These are phyloP conservation scores for Chenopodium album DNA, from an alignment of 148 eudicot genomes.

Conservation along the genomic window DNA sequence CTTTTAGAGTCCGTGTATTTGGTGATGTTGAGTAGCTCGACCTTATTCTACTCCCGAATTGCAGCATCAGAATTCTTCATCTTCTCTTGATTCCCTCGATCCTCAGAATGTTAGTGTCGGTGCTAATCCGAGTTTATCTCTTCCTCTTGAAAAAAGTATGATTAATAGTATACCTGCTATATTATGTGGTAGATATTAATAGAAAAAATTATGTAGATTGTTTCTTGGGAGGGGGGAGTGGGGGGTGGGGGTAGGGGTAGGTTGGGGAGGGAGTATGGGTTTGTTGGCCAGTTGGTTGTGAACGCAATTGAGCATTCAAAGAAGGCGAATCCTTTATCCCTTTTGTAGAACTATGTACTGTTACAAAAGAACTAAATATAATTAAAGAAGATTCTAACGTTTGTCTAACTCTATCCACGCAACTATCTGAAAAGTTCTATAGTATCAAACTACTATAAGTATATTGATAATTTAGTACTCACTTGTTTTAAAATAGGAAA, in stretches of 20 bases:
- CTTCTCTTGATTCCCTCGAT: conserved; percentile 66
- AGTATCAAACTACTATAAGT: not conserved
- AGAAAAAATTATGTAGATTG: no score
- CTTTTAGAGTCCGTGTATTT: conserved; percentile 73
- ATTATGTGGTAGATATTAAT: not conserved
- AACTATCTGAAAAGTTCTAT: not conserved
- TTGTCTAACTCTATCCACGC: not conserved
- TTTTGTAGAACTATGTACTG: not conserved
- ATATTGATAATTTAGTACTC: not conserved
- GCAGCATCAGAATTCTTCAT: conserved; percentile 62
- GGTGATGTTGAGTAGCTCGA: conserved; percentile 56
- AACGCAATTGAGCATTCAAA: not conserved
- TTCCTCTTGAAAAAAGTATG: conserved; percentile 86
- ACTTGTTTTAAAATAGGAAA: not conserved
- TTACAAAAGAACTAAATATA: no score
- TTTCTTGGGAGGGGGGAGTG: no score
- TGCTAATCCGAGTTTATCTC: conserved; percentile 69
- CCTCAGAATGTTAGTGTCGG: conserved; percentile 56
- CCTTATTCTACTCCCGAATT: conserved; percentile 43
- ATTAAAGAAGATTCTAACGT: not conserved
- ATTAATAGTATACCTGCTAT: not conserved
- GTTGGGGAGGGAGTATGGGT: no score
- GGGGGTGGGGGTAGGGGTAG: no score
- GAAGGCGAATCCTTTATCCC: no score
- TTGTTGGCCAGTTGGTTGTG: not conserved